Percentiles rank a stretch among this genome's conserved stretches.
These are phyloP conservation scores for Phytophthora pinifolia DNA, from an alignment of 352 stramenopile species.

Conservation along the genomic window DNA sequence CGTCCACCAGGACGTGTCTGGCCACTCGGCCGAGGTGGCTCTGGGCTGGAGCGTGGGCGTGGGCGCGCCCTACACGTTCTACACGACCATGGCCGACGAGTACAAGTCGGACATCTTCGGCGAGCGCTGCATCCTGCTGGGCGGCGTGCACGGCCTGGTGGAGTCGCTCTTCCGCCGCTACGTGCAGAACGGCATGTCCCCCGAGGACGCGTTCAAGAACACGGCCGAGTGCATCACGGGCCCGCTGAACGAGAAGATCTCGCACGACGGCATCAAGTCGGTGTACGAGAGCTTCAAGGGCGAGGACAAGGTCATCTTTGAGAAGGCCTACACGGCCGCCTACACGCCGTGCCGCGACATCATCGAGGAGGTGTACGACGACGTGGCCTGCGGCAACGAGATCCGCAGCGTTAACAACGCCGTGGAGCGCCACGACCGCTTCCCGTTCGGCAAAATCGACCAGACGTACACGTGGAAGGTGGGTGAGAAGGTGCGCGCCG, in stretches of 20 bases:
- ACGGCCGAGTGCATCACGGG: slow-evolving; percentile 97
- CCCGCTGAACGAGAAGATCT: slow-evolving; percentile 97
- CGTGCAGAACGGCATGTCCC: slow-evolving; percentile 92
- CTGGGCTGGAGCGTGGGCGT: slow-evolving; percentile 97
- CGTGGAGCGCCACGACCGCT: slow-evolving; percentile 92
- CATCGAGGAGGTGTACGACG: slow-evolving; percentile 98
- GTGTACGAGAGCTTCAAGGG: slow-evolving; percentile 94
- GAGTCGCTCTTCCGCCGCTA: slow-evolving; percentile 98
- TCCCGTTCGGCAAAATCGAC: slow-evolving; percentile 98
- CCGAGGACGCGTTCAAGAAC: slow-evolving; percentile 96
- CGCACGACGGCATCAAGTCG: slow-evolving; percentile 96
- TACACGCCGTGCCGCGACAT: slow-evolving; percentile 97
- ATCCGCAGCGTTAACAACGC: slow-evolving; percentile 98
- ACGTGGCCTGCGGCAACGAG: slow-evolving; percentile 97
- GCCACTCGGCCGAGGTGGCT: slow-evolving; percentile 93
- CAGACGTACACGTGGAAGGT: slow-evolving; percentile 97
- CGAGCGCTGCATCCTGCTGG: slow-evolving; percentile 96
- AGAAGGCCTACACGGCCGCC: slow-evolving; percentile 94
- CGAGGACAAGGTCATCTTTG: slow-evolving; percentile 93
- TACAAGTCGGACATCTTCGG: slow-evolving; percentile 99
- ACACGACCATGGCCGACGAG: slow-evolving; percentile 95
- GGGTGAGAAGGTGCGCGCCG: slow-evolving; percentile 95
- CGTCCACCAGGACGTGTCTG: slow-evolving; percentile 95
- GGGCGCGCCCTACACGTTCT: slow-evolving; percentile 97
- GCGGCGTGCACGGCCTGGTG: slow-evolving; percentile 97